These are phyloP conservation scores for Saccharomycopsis capsularis DNA, from an alignment of 805 yeast genomes.

Conservation along the genomic window DNA sequence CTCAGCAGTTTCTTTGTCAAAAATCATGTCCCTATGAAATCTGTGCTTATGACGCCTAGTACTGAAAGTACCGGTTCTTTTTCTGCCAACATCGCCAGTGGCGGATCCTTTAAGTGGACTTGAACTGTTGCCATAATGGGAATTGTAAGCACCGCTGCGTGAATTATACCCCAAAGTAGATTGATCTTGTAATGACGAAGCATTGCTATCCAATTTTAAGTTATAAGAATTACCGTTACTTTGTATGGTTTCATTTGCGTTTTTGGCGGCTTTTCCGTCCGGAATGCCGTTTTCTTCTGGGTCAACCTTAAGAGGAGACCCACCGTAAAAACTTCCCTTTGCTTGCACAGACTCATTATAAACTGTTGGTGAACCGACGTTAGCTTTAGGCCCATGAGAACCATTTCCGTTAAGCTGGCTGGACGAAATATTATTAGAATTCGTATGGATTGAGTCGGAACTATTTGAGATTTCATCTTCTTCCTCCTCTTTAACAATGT, in stretches of 20 bases:
- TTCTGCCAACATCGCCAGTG: conserved; percentile 9
- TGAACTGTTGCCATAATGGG: neutral
- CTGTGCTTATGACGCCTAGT: conserved; percentile 11
- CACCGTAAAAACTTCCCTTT: too few species aligned
- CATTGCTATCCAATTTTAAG: conserved; percentile 6
- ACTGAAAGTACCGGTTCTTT: conserved; percentile 24
- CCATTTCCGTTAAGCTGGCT: neutral
- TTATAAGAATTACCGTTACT: neutral
- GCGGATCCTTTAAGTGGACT: conserved; percentile 5
- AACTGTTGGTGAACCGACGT: conserved; percentile 52
- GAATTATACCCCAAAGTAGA: neutral
- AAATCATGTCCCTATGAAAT: conserved; percentile 40
- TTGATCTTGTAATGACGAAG: conserved; percentile 13
- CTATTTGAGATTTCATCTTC: neutral
- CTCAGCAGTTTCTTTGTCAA: conserved; percentile 72
- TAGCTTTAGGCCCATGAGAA: conserved; percentile 38
- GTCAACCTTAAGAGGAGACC: too few species aligned
- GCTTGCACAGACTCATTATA: neutral
- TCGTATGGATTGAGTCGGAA: neutral
- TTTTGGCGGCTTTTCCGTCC: too few species aligned
- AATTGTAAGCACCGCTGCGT: neutral
- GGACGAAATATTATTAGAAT: neutral
- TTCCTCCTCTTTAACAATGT: neutral
- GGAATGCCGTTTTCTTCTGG: neutral
- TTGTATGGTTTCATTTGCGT: neutral